phyloP scores from a whole-genome alignment of 2,329 filamentous ascomycete species.

The Epichloe elymi region DNA sequence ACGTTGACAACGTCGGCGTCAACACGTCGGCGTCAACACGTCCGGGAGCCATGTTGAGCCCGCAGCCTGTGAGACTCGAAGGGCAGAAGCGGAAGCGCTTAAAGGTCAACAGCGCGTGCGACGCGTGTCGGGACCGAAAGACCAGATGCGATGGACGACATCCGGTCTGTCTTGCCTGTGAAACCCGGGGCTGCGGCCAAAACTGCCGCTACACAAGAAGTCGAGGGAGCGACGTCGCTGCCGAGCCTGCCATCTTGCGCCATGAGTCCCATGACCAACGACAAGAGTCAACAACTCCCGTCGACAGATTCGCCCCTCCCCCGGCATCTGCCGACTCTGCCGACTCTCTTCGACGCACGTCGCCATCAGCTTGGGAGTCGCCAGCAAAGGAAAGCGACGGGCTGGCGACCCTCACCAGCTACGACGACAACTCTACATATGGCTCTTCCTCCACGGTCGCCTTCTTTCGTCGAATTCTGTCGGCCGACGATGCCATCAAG shows the following conservation, averaged over 20 bases:
- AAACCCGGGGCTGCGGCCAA: background rate
- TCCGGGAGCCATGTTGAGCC: background rate
- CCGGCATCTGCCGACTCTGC: background rate
- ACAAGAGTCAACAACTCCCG: background rate
- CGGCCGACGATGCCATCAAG: background rate
- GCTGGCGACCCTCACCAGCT: conserved; percentile 2
- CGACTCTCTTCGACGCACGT: background rate
- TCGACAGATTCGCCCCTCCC: background rate
- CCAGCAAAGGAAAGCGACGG: conserved; percentile 3
- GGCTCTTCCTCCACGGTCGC: conserved; percentile 3
- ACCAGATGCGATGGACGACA: conserved; percentile 2
- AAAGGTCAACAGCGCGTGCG: conserved; percentile 3
- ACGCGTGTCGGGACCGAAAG: conserved; percentile 2
- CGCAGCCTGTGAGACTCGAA: background rate
- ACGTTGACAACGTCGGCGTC: background rate
- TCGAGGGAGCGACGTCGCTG: background rate
- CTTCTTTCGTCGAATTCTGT: conserved; percentile 2
- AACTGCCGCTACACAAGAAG: conserved; percentile 1
- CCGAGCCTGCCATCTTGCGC: background rate
- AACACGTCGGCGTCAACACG: background rate
- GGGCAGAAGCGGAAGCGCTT: background rate
- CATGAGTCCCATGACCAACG: background rate
- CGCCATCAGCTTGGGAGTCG: background rate
- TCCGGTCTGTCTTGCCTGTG: conserved; percentile 1
- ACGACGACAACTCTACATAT: conserved; percentile 2